Percentiles rank a stretch among this genome's conserved stretches.
phyloP scores from a whole-genome alignment of 306 rosid species.

The Corylus avellana region DNA sequence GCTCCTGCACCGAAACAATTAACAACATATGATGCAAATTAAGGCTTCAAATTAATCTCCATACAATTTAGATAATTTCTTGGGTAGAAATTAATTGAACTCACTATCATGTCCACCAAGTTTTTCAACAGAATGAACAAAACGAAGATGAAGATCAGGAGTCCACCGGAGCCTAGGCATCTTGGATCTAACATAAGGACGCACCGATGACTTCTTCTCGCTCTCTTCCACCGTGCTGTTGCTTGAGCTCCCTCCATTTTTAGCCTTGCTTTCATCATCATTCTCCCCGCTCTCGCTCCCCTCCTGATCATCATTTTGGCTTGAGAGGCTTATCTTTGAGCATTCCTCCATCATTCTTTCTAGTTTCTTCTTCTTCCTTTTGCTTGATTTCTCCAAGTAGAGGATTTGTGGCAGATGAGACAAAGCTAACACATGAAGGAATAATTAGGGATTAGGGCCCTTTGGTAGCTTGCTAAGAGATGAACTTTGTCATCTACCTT shows the following conservation, averaged over 20 bases:
- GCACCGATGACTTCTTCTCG: slow-evolving; percentile 54
- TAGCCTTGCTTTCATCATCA: slow-evolving; percentile 31
- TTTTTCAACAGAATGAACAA: slow-evolving; percentile 83
- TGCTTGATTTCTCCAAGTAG: background rate
- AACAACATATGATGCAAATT: background rate
- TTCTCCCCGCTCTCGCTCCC: slow-evolving; percentile 41
- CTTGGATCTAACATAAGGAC: slow-evolving; percentile 97
- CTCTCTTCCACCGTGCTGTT: slow-evolving; percentile 89
- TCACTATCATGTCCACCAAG: slow-evolving; percentile 97
- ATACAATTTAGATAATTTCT: background rate
- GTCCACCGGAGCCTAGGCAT: slow-evolving; percentile 92
- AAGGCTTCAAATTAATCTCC: background rate
- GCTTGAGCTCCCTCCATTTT: slow-evolving; percentile 77
- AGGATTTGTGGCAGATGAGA: slow-evolving; percentile 7
- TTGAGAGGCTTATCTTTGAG: slow-evolving; percentile 52
- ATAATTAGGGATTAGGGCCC: slow-evolving; percentile 33
- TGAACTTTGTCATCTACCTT: slow-evolving; percentile 10
- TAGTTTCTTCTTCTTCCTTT: background rate
- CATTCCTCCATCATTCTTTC: slow-evolving; percentile 42
- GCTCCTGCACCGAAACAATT: slow-evolving; percentile 61
- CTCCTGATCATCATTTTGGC: slow-evolving; percentile 17
- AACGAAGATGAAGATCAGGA: slow-evolving; percentile 87
- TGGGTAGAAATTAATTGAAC: slow-evolving; percentile 14
- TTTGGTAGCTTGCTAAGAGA: background rate
- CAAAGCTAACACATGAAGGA: slow-evolving; percentile 20